Percentiles rank a stretch among this genome's conserved stretches.
These are phyloP conservation scores for Fusarium burgessii DNA, from an alignment of 2,329 filamentous ascomycete species.

Conservation along the genomic window DNA sequence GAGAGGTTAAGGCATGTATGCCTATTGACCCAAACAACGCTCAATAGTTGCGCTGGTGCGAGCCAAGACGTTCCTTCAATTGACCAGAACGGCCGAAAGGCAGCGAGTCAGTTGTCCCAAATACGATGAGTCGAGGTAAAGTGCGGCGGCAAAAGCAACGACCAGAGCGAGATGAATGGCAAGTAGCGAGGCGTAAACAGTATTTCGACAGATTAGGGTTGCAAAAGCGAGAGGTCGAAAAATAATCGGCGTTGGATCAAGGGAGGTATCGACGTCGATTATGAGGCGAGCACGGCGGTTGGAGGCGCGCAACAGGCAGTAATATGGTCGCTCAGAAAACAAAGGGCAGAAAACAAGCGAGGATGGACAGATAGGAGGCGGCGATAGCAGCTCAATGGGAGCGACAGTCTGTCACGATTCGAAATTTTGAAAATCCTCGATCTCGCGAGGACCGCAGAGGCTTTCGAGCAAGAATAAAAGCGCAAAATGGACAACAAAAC, in stretches of 20 bases:
- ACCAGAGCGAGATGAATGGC: constrained; percentile 12
- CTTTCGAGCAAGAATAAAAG: constrained; percentile 31
- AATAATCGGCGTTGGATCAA: constrained; percentile 14
- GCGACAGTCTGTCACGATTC: constrained; percentile 29
- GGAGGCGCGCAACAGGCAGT: constrained; percentile 27
- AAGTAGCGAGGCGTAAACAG: constrained; percentile 1
- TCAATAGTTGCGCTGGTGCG: constrained; percentile 25
- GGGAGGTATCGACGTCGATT: constrained; percentile 17
- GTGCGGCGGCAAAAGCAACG: constrained; percentile 1
- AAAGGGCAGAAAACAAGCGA: constrained; percentile 26
- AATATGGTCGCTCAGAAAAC: constrained; percentile 19
- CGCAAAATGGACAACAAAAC: constrained; percentile 34
- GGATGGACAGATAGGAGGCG: constrained; percentile 10
- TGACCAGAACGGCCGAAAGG: constrained; percentile 12
- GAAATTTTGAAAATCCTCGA: constrained; percentile 19
- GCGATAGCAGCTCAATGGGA: constrained; percentile 33
- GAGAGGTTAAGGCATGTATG: constrained; percentile 29
- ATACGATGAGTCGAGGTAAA: constrained; percentile 12
- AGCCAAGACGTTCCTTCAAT: constrained; percentile 30
- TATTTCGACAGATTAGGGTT: constrained; percentile 3
- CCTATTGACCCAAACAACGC: constrained; percentile 30
- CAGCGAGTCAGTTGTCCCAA: constrained; percentile 17
- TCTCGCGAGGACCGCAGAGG: constrained; percentile 34
- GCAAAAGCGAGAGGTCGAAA: constrained; percentile 8
- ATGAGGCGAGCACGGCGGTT: constrained; percentile 22